These are phyloP conservation scores for Akanthomyces muscarius DNA, from an alignment of 2,329 filamentous ascomycete species.

Conservation along the genomic window DNA sequence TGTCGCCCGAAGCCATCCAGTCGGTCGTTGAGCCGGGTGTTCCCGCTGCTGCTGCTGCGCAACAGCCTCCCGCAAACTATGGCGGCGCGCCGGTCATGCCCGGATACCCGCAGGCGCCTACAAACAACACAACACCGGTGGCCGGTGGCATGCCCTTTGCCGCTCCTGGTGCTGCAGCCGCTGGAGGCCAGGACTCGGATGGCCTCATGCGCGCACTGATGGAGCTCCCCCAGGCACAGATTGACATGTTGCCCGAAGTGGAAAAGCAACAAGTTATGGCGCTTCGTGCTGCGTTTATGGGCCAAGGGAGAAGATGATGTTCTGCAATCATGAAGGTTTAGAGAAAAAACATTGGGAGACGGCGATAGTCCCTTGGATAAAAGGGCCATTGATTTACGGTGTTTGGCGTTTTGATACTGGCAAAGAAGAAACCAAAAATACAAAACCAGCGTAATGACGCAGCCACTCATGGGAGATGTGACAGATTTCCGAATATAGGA, in stretches of 20 bases:
- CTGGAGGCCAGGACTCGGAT: slow-evolving; percentile 56
- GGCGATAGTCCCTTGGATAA: slow-evolving; percentile 13
- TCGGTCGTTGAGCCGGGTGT: slow-evolving; percentile 68
- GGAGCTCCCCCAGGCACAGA: slow-evolving; percentile 72
- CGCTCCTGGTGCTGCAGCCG: slow-evolving; percentile 35
- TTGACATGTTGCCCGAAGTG: slow-evolving; percentile 71
- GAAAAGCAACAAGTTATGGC: slow-evolving; percentile 77
- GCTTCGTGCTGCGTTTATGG: slow-evolving; percentile 61
- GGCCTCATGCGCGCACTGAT: slow-evolving; percentile 78
- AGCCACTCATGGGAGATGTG: neutral
- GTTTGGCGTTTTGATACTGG: slow-evolving; percentile 11
- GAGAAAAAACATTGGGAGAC: neutral
- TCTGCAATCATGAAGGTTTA: neutral
- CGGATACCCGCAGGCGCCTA: slow-evolving; percentile 32
- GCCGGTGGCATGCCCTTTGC: slow-evolving; percentile 42
- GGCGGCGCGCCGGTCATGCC: slow-evolving; percentile 26
- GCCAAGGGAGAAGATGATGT: slow-evolving; percentile 31
- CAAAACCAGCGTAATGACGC: neutral
- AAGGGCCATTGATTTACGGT: neutral
- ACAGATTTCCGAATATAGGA: neutral
- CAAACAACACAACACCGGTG: slow-evolving; percentile 48
- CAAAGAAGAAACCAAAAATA: neutral
- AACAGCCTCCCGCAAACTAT: slow-evolving; percentile 28
- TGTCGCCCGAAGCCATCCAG: slow-evolving; percentile 77
- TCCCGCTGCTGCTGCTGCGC: slow-evolving; percentile 39